These are phyloP conservation scores for Dryas drummondii DNA, from an alignment of 306 rosid genomes.

Conservation along the genomic window DNA sequence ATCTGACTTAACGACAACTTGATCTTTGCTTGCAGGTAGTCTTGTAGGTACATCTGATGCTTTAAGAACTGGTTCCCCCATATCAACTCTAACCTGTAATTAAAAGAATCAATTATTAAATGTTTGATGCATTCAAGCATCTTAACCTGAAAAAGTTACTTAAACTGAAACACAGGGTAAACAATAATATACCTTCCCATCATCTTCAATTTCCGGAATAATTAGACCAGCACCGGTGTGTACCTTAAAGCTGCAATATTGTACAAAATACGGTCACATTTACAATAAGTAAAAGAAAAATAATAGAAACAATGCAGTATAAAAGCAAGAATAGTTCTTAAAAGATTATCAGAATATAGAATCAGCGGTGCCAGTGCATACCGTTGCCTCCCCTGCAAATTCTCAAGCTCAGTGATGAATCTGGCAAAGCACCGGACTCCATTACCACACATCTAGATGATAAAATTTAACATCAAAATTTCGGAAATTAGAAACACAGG, in stretches of 20 bases:
- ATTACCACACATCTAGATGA: constrained; percentile 82
- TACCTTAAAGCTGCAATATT: constrained; percentile 60
- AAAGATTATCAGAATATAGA: not conserved
- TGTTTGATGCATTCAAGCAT: constrained; percentile 10
- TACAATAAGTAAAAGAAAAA: not conserved
- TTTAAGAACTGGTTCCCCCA: constrained; percentile 93
- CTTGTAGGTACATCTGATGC: constrained; percentile 79
- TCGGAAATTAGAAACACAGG: not conserved
- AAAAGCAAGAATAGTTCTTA: not conserved
- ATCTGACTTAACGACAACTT: constrained; percentile 60
- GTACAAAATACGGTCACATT: not conserved
- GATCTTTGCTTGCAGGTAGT: constrained; percentile 57
- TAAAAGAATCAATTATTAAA: constrained; percentile 7
- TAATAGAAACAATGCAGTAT: not conserved
- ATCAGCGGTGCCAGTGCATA: constrained; percentile 17
- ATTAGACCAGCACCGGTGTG: constrained; percentile 94
- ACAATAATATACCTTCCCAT: constrained; percentile 54
- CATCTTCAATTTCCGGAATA: constrained; percentile 80
- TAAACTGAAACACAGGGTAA: constrained; percentile 12
- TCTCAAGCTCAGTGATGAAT: constrained; percentile 76
- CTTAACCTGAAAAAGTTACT: constrained; percentile 10
- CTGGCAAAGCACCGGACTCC: constrained; percentile 87
- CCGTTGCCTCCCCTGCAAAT: constrained; percentile 77
- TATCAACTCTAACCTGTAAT: constrained; percentile 88
- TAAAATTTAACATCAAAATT: not conserved